phyloP scores from a whole-genome alignment of 2,329 filamentous ascomycete species.

The Aspergillus neoniger region DNA sequence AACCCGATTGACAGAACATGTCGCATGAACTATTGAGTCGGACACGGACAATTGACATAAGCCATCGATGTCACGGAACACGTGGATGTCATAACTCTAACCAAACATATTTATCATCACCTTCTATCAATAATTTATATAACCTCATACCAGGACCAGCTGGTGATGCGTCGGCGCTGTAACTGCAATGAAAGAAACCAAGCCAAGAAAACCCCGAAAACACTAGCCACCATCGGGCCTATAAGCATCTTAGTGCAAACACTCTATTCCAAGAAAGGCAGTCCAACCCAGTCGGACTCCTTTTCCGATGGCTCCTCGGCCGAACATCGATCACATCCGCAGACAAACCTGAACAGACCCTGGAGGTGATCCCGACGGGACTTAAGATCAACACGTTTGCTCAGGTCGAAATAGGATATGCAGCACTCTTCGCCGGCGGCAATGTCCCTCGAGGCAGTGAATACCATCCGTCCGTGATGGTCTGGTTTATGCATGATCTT shows the following conservation, averaged over 20 bases:
- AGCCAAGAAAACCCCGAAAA: no score
- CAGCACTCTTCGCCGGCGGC: constrained; percentile 35
- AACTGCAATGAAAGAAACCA: no score
- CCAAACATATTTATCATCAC: no score
- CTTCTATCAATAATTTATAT: no score
- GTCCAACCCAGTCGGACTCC: not conserved
- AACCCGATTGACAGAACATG: no score
- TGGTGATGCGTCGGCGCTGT: no score
- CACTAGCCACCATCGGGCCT: no score
- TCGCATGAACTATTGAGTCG: no score
- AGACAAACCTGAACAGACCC: constrained; percentile 32
- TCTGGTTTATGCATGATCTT: constrained; percentile 37
- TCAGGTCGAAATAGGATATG: constrained; percentile 37
- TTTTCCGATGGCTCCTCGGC: constrained; percentile 23
- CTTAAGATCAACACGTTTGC: constrained; percentile 20
- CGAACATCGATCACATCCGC: constrained; percentile 30
- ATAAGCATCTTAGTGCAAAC: not conserved
- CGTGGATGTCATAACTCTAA: no score
- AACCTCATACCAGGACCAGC: no score
- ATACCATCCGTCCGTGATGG: constrained; percentile 32
- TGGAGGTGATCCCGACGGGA: constrained; percentile 29
- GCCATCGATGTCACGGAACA: no score
- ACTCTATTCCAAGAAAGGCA: constrained; percentile 3
- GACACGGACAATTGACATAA: no score
- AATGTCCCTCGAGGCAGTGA: constrained; percentile 32